Base-by-base conservation (phyloP, 2,329 filamentous ascomycete species). In the Colletotrichum higginsianum region DNA sequence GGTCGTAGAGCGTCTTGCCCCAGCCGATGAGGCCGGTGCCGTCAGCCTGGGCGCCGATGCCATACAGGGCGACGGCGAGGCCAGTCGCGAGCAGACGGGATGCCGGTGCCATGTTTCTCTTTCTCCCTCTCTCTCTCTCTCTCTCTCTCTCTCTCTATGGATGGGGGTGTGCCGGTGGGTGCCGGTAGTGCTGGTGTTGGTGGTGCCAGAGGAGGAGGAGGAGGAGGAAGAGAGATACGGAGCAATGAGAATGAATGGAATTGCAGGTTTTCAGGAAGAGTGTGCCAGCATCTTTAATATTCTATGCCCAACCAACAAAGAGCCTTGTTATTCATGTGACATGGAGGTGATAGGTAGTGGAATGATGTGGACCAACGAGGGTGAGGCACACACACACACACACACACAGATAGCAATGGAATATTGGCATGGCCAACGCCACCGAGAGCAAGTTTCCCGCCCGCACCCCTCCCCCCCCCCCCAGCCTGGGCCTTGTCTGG, bases 1-100 rank as follows among this genome's bases (percentile, higher is more conserved):
- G 78, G 18, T 58, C 46, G 57, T 74, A 74, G 30, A 74, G 64
- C 2, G 13, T 61, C 38, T 68, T 66, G 65, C 67, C 71, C 57
- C 64, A 69, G 26, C 73, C 73, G 50, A 74, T 73, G 38, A 74
- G 66, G 21, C 73, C 73, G 44, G 44, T 47, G 16, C 44, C 44
- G 3, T 47, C 44, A 13, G 44, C 44, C 18, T n/a, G 44, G 7
- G 11, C 44, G 44, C 16, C 44, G 16, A 47, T n/a, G 44, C 16
- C 44, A 9, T 47, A 47, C 44, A n/a, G 4, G 44, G 44, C 44
- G 44, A 47, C 44, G 44, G 44, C 44, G 16, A 47, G 44, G 16
- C 44, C 6, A 11, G 44, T 11, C 11, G 44, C 44, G 9, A 47
- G 16, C 44, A 47, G 44, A 47, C 44, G 44, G 44, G 44, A 47